phyloP scores from a whole-genome alignment of 2,329 filamentous ascomycete species.

The Fusarium udum region DNA sequence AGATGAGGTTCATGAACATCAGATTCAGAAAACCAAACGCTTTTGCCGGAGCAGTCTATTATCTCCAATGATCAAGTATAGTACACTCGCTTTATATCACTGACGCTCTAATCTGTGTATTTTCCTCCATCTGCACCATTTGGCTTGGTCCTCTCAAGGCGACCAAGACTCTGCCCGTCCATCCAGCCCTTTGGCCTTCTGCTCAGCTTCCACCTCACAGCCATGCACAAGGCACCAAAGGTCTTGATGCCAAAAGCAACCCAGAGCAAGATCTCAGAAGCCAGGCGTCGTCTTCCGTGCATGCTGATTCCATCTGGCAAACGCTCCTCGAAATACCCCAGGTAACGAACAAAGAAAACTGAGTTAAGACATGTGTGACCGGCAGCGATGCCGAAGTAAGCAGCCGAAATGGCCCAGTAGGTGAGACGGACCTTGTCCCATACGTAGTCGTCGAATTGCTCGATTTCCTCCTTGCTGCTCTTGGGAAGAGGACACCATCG shows the following conservation, averaged over 20 bases:
- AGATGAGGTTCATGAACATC: not conserved
- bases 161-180: conserved; percentile 34
- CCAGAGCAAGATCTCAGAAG: conserved; percentile 34
- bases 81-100: not conserved
- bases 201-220: conserved; percentile 37
- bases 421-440: conserved; percentile 42
- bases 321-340: conserved; percentile 32
- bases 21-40: not conserved
- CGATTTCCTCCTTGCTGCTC: conserved; percentile 42
- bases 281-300: conserved; percentile 26
- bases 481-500: conserved; percentile 38
- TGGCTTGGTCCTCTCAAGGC: conserved; percentile 20
- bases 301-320: conserved; percentile 41
- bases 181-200: conserved; percentile 39
- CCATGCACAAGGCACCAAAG: conserved; percentile 36
- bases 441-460: conserved; percentile 37
- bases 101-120: conserved; percentile 31
- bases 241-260: conserved; percentile 29
- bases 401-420: conserved; percentile 38
- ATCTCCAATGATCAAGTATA: not conserved
- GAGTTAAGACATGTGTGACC: conserved; percentile 29
- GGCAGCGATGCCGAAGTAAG: conserved; percentile 34
- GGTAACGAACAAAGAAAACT: conserved; percentile 27
- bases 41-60: not conserved
- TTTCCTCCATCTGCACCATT: conserved; percentile 11